Conservation (phyloP, 2,329 filamentous ascomycete species). For the Claviceps spartinae region DNA sequence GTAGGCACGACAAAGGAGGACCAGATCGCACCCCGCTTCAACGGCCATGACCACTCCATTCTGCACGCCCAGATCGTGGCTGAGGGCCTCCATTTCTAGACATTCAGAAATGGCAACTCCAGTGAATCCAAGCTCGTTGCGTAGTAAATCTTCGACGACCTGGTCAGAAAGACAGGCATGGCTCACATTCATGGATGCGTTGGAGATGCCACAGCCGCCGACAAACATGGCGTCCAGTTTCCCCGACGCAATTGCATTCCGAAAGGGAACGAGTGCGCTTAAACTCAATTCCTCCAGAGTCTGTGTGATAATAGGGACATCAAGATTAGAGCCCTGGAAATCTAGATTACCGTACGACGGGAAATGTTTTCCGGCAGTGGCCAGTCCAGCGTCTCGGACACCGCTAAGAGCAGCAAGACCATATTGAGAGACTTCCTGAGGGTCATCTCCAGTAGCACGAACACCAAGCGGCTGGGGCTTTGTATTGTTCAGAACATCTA, state of each 20-base stretch:
- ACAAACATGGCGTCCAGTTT: conserved; percentile 87
- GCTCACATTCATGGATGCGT: conserved; percentile 84
- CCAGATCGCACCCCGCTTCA: conserved; percentile 86
- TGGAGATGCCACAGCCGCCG: conserved; percentile 84
- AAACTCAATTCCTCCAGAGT: conserved; percentile 83
- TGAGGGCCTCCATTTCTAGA: conserved; percentile 90
- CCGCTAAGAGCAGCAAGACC: conserved; percentile 84
- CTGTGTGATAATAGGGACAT: conserved; percentile 92
- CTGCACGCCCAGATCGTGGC: conserved; percentile 91
- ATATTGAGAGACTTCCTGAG: conserved; percentile 87
- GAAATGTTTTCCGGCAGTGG: conserved; percentile 90
- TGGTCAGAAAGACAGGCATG: conserved; percentile 89
- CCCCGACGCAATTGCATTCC: conserved; percentile 75
- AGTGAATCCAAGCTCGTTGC: conserved; percentile 79
- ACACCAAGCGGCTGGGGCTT: conserved; percentile 84
- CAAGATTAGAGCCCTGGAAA: conserved; percentile 78
- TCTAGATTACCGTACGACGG: conserved; percentile 92
- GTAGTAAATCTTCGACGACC: conserved; percentile 77
- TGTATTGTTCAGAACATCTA: conserved; percentile 89
- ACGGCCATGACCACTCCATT: conserved; percentile 96
- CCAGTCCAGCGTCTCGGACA: conserved; percentile 80
- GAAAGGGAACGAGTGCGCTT: conserved; percentile 83
- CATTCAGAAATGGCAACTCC: conserved; percentile 93
- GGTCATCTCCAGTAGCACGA: conserved; percentile 80
- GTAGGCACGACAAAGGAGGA: conserved; percentile 78